Conservation (phyloP, 768 basidiomycete species). For the Saitozyma sp. region DNA sequence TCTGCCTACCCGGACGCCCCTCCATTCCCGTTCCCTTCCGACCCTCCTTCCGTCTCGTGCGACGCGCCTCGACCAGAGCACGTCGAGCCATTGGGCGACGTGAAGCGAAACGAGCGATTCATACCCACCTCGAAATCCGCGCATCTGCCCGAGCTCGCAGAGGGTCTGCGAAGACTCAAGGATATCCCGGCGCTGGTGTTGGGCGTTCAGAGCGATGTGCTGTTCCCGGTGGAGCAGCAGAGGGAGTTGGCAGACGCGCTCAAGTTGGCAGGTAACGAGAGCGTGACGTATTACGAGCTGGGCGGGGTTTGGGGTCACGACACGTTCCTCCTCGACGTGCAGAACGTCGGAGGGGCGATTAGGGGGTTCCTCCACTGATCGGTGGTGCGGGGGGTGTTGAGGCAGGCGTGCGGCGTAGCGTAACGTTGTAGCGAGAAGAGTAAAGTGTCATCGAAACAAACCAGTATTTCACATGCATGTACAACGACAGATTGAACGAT, state of each 20-base stretch:
- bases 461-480: conserved; percentile 8
- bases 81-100: conserved; percentile 34
- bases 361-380: conserved; percentile 71
- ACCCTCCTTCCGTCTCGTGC: conserved; percentile 32
- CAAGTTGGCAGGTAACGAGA: conserved; percentile 80
- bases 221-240: conserved; percentile 97
- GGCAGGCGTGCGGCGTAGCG: too few species aligned
- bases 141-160: conserved; percentile 72
- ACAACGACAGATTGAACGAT: background rate
- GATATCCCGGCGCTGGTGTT: conserved; percentile 80
- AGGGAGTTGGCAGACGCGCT: conserved; percentile 90
- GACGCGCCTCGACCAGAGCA: background rate
- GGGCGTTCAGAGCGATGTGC: conserved; percentile 93
- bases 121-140: conserved; percentile 59
- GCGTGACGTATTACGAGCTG: conserved; percentile 93
- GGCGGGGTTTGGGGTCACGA: conserved; percentile 99
- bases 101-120: conserved; percentile 46
- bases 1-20: conserved; percentile 34
- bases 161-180: conserved; percentile 71
- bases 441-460: background rate
- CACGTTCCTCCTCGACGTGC: conserved; percentile 90
- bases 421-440: too few species aligned
- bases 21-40: conserved; percentile 47
- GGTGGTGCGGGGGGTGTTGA: too few species aligned
- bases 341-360: conserved; percentile 88